phyloP scores from a whole-genome alignment of 2,329 filamentous ascomycete species.

The Stagonosporopsis vannaccii region DNA sequence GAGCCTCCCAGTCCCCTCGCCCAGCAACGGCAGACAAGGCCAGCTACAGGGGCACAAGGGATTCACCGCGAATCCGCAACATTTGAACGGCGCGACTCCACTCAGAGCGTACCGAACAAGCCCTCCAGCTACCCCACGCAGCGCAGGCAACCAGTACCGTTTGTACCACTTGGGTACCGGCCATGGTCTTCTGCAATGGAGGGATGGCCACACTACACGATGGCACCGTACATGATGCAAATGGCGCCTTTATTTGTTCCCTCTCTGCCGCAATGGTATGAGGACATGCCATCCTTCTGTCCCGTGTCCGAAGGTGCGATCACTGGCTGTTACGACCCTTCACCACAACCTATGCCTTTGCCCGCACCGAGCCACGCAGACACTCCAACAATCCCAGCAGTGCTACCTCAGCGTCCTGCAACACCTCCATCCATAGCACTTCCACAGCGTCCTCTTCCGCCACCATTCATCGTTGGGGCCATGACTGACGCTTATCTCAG shows the following conservation, averaged over 20 bases:
- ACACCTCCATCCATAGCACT: background rate
- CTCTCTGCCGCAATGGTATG: background rate
- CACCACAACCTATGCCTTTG: background rate
- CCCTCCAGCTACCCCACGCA: background rate
- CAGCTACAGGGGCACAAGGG: background rate
- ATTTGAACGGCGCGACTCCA: background rate
- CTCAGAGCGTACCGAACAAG: background rate
- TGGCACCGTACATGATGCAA: background rate
- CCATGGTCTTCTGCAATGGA: background rate
- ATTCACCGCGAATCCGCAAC: background rate
- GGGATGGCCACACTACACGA: background rate
- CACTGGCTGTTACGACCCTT: background rate
- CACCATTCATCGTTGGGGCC: conserved; percentile 5
- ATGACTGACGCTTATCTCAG: conserved; percentile 11
- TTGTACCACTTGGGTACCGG: conserved; percentile 1
- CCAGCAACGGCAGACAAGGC: background rate
- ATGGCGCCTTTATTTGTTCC: background rate
- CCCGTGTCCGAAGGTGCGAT: background rate
- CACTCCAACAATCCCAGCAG: background rate
- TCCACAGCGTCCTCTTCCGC: background rate
- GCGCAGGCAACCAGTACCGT: background rate
- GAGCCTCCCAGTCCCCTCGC: background rate
- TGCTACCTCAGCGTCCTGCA: background rate
- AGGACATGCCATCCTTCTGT: background rate
- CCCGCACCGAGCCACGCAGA: background rate